Evolutionary conservation across 768 basidiomycete genomes (phyloP).

Genomic region (Boletus speciosus): DNA sequence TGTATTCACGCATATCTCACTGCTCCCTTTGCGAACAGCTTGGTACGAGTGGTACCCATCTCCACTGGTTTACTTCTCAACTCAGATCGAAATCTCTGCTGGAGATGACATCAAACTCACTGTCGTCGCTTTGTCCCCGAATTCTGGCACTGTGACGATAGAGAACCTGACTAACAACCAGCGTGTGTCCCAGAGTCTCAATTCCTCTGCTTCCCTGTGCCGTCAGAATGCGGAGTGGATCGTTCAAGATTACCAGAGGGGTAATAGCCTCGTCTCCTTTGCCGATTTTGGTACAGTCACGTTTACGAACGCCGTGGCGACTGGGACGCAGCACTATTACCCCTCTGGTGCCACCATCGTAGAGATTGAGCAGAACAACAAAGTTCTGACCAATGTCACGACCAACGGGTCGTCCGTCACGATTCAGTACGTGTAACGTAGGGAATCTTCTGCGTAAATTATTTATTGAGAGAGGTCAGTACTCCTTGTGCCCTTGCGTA

Average conservation of each 20-base stretch:
- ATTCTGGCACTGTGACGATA: background rate
- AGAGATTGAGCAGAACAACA: too few species aligned
- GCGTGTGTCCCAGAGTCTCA: background rate
- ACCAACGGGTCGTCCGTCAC: too few species aligned
- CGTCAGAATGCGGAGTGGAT: constrained; percentile 6
- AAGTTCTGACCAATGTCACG: too few species aligned
- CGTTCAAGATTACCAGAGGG: background rate
- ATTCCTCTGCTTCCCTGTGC: background rate
- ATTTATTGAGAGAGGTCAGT: too few species aligned
- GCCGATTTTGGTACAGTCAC: constrained; percentile 2
- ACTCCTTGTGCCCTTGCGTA: too few species aligned
- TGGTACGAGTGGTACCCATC: constrained; percentile 7
- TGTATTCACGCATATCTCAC: background rate
- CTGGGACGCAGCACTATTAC: too few species aligned
- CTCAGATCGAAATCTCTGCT: background rate
- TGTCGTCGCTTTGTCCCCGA: background rate
- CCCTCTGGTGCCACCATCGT: too few species aligned
- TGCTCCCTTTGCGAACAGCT: background rate
- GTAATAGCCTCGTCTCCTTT: background rate
- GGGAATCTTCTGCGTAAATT: too few species aligned
- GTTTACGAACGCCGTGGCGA: background rate
- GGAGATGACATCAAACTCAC: constrained; percentile 4
- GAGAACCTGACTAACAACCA: background rate
- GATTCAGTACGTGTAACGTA: too few species aligned
- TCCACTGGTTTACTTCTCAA: too few species aligned